A percentile compares a stretch with the other conserved stretches of the same genome.
Evolutionary conservation across 805 yeast genomes (phyloP).

Genomic region (Yarrowia keelungensis): DNA sequence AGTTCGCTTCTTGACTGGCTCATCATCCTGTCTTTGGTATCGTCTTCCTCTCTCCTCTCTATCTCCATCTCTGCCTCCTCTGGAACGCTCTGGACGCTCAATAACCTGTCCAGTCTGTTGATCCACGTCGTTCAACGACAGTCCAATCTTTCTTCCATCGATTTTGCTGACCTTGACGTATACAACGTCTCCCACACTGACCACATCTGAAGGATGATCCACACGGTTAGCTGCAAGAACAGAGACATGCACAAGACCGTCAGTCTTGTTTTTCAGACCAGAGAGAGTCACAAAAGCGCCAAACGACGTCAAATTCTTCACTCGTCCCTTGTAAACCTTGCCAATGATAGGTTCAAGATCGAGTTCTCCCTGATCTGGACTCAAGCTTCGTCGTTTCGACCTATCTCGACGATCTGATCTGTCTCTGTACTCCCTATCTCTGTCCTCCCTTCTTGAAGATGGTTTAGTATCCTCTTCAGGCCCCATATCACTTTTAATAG

Average conservation of each 20-base stretch:
- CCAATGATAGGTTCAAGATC: conserved; percentile 52
- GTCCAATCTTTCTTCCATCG: conserved; percentile 56
- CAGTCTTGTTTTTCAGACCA: conserved; percentile 51
- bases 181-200: conserved; percentile 65
- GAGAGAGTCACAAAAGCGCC: conserved; percentile 78
- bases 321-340: conserved; percentile 64
- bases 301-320: conserved; percentile 65
- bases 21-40: neutral
- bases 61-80: conserved; percentile 17
- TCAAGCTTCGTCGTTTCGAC: conserved; percentile 30
- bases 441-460: neutral
- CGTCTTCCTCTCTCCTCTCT: conserved; percentile 39
- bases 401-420: conserved; percentile 27
- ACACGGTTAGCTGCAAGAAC: conserved; percentile 62
- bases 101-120: conserved; percentile 66
- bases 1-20: conserved; percentile 45
- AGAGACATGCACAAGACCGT: conserved; percentile 78
- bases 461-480: conserved; percentile 38
- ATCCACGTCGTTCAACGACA: conserved; percentile 75
- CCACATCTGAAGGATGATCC: conserved; percentile 63
- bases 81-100: conserved; percentile 8
- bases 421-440: conserved; percentile 1
- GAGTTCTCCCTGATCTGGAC: conserved; percentile 43
- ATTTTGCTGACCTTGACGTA: conserved; percentile 64
- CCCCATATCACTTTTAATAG: conserved; percentile 12